These are phyloP conservation scores for Cetradonia linearis DNA, from an alignment of 495 filamentous ascomycete genomes.

Conservation along the genomic window DNA sequence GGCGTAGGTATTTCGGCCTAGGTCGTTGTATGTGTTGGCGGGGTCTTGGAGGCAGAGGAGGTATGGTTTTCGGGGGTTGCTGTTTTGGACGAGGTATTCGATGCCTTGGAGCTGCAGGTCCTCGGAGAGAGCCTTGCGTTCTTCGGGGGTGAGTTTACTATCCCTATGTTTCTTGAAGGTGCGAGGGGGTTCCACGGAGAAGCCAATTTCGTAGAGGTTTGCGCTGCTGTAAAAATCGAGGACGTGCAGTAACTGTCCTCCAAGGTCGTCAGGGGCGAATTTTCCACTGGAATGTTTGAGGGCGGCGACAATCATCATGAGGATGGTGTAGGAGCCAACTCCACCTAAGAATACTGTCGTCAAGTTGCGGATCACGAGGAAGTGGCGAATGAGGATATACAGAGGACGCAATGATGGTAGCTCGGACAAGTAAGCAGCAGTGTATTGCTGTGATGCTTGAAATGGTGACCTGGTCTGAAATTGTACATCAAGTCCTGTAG, in stretches of 20 bases:
- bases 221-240: slow-evolving; percentile 40
- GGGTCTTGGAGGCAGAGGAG: slow-evolving; percentile 52
- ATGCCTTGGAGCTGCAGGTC: slow-evolving; percentile 12
- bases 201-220: slow-evolving; percentile 36
- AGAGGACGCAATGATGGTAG: slow-evolving; percentile 41
- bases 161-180: slow-evolving; percentile 31
- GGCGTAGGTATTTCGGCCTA: slow-evolving; percentile 35
- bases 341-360: slow-evolving; percentile 36
- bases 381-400: slow-evolving; percentile 38
- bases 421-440: slow-evolving; percentile 38
- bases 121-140: not conserved
- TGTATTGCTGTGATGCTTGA: slow-evolving; percentile 30
- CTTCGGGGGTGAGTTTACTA: not conserved
- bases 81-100: slow-evolving; percentile 13
- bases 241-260: slow-evolving; percentile 39
- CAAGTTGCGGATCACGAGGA: slow-evolving; percentile 40
- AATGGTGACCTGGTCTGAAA: slow-evolving; percentile 26
- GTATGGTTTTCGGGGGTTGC: slow-evolving; percentile 28
- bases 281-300: slow-evolving; percentile 29
- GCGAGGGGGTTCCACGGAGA: slow-evolving; percentile 42
- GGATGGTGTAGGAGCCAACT: slow-evolving; percentile 40
- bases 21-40: slow-evolving; percentile 45
- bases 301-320: slow-evolving; percentile 48
- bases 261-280: slow-evolving; percentile 25
- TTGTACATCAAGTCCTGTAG: slow-evolving; percentile 40